Evolutionary conservation across 805 yeast genomes (phyloP), one percentile per base, ranked within the genome.

Genomic region (Candida manassasensis): DNA sequence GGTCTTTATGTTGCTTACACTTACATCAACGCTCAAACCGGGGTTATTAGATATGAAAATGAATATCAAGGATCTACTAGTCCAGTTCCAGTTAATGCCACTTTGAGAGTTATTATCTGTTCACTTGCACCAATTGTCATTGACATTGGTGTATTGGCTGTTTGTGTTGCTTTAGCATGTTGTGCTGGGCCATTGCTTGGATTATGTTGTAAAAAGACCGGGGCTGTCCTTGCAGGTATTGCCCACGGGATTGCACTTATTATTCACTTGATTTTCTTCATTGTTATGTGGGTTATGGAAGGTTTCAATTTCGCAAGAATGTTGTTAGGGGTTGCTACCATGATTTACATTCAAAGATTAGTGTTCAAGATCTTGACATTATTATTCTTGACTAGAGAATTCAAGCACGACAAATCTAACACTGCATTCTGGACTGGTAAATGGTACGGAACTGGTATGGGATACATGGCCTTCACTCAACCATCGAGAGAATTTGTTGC

Each of bases 381-480:
- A 35, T 63, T 78, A 47, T 68, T 81, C 63, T 71, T 94, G 57
- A 86, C 97, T 35, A 81, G 98, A 72, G 99, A 93, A 69, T 88
- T 88, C 73, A 87, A 87, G 80, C 85, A 84, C 52, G 97, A 90
- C 66, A 86, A 81, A 57, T 73, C 97, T 24, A 93, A 93, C 70
- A 84, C 95, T 50, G 97, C 98, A 19, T 93, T 95, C 94, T 93
- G 99, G 99, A 85, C 96, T 39, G 99, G 99, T 75, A 89, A 88
- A 67, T 93, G 99, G 99, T 88, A 89, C 62, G 93, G 95, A 40
- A 73, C 85, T 41, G 93, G 95, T 55, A 67, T 90, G 63, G 98
- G 97, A 41, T 79, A 81, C 78, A 79, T 82, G 75, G 96, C 97
- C 14, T 77, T 84, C 73, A 81, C 97, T 21, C 97, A 90, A 70